Evolutionary conservation across 2,329 filamentous ascomycete genomes (phyloP).

Genomic region (Xylariaceae sp.): DNA sequence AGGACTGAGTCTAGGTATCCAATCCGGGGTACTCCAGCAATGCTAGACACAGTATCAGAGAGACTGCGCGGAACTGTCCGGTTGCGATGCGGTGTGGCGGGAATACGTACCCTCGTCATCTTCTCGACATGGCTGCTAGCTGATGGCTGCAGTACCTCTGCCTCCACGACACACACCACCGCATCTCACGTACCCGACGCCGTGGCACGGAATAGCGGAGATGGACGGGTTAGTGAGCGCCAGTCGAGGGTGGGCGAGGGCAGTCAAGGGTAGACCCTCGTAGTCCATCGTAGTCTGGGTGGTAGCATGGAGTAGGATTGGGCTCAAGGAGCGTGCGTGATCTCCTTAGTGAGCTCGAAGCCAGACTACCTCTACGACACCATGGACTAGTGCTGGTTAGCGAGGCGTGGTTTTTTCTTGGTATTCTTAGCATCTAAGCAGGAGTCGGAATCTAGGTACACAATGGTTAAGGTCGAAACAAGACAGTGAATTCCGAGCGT

Average conservation of each 20-base stretch:
- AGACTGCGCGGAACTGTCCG: background rate
- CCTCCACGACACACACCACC: no score
- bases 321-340: background rate
- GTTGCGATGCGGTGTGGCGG: background rate
- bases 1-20: background rate
- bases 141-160: no score
- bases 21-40: conserved; percentile 1
- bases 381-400: background rate
- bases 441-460: no score
- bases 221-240: background rate
- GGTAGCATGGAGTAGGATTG: background rate
- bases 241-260: no score
- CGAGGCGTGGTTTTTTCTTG: background rate
- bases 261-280: background rate
- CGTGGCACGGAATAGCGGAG: no score
- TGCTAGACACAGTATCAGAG: conserved; percentile 9
- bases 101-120: background rate
- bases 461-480: no score
- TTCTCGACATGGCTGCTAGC: no score
- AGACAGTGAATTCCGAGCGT: no score
- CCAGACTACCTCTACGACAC: background rate
- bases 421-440: background rate
- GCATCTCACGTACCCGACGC: no score
- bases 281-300: background rate
- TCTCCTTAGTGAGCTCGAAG: background rate